Conservation (phyloP, 164 flowering plant genomes). For the Brasenia schreberi region DNA sequence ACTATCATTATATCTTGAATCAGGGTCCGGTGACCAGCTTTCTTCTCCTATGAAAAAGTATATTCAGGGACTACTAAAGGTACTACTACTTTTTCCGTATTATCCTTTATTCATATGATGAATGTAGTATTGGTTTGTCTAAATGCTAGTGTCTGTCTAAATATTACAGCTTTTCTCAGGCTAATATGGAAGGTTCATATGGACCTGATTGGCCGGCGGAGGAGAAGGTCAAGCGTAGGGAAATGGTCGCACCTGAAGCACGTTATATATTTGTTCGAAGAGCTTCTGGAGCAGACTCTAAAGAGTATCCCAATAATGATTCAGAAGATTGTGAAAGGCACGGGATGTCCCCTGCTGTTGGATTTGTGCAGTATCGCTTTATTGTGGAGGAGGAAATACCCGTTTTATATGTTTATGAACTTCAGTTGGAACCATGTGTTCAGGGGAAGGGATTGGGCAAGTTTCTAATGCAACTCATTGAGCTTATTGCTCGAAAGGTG, state of each 20-base stretch:
- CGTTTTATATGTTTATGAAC: constrained; percentile 80
- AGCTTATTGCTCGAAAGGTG: constrained; percentile 87
- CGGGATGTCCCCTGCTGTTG: constrained; percentile 30
- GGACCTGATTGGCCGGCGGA: constrained; percentile 74
- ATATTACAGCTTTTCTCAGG: constrained; percentile 18
- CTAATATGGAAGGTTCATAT: constrained; percentile 67
- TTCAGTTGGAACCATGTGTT: constrained; percentile 66
- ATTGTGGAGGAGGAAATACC: constrained; percentile 78
- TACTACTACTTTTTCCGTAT: constrained; percentile 3
- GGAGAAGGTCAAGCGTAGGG: constrained; percentile 75
- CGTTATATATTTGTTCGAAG: constrained; percentile 65
- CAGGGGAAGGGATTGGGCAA: constrained; percentile 82
- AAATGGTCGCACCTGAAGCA: constrained; percentile 81
- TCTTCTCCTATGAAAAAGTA: constrained; percentile 42
- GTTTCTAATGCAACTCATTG: constrained; percentile 74
- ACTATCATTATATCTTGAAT: constrained; percentile 43
- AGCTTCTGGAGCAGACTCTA: constrained; percentile 13
- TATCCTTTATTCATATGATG: neutral
- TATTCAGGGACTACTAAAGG: constrained; percentile 71
- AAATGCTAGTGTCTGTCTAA: constrained; percentile 1
- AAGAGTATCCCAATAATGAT: constrained; percentile 5
- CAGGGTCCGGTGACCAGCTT: constrained; percentile 59
- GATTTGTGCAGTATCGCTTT: constrained; percentile 84
- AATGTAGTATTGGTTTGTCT: neutral
- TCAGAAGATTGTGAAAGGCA: constrained; percentile 5